Evolutionary conservation across 129 eudicot genomes (phyloP).

Genomic region (Centrapalus pauciflorus): DNA sequence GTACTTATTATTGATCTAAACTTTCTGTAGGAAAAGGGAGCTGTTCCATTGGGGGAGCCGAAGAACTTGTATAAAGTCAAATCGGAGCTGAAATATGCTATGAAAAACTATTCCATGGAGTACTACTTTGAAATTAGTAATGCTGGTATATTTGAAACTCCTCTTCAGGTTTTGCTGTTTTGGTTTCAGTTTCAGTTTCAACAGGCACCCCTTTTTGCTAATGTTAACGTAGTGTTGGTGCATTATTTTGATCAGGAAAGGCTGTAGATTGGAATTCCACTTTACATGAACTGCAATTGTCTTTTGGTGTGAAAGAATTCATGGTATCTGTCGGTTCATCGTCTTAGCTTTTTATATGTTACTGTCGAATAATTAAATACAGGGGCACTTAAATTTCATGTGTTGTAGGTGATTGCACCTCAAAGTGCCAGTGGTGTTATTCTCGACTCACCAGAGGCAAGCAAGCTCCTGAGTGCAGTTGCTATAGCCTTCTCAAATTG

Average conservation of each 20-base stretch:
- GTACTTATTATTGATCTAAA: no score
- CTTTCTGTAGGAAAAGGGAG: constrained; percentile 61
- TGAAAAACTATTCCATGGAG: constrained; percentile 82
- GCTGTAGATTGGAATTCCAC: constrained; percentile 51
- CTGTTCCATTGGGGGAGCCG: constrained; percentile 43
- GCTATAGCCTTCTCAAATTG: constrained; percentile 94
- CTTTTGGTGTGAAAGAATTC: constrained; percentile 88
- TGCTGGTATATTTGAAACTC: constrained; percentile 39
- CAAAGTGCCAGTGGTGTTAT: constrained; percentile 99
- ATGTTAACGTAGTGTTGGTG: constrained; percentile 9
- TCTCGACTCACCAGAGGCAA: constrained; percentile 93
- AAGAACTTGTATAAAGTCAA: constrained; percentile 65
- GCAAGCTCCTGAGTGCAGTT: constrained; percentile 94
- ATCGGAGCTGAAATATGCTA: constrained; percentile 71
- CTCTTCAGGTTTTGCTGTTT: constrained; percentile 4
- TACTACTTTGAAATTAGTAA: constrained; percentile 59
- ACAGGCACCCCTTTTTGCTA: background rate
- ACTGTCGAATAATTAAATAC: background rate
- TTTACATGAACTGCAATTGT: constrained; percentile 82
- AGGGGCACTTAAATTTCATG: background rate
- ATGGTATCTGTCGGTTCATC: constrained; percentile 45
- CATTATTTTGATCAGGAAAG: constrained; percentile 43
- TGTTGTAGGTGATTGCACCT: constrained; percentile 80
- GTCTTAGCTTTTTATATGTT: constrained; percentile 1
- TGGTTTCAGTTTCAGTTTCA: background rate